Evolutionary conservation across 805 yeast species (phyloP).

Genomic region (Priceomyces haplophilus): DNA sequence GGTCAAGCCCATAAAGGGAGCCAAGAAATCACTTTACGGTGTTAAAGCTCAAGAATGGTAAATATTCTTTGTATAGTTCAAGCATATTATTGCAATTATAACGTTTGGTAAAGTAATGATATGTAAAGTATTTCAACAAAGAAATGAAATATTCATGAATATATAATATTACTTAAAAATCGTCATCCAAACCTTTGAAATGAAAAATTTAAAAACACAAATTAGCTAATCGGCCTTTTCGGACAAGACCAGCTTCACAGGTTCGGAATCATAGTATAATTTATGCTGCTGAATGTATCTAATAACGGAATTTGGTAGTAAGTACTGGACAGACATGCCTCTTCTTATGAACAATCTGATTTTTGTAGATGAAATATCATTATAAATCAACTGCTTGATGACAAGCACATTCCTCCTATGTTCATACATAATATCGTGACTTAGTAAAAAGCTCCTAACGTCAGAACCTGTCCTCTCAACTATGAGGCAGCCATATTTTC

Average conservation of each 20-base stretch:
- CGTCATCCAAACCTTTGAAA: not conserved
- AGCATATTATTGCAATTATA: not conserved
- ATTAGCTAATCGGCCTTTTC: slow-evolving; percentile 24
- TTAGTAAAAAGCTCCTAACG: slow-evolving; percentile 84
- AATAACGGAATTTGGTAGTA: slow-evolving; percentile 90
- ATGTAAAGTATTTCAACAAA: not conserved
- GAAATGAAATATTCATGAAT: not conserved
- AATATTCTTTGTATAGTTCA: slow-evolving; percentile 6
- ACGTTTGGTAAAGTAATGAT: not conserved
- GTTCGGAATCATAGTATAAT: slow-evolving; percentile 85
- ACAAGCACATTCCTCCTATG: slow-evolving; percentile 91
- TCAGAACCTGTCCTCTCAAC: slow-evolving; percentile 97
- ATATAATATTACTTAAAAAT: too few relatives aligned
- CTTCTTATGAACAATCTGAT: slow-evolving; percentile 88
- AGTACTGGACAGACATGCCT: slow-evolving; percentile 94
- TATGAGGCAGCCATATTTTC: slow-evolving; percentile 92
- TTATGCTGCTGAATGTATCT: slow-evolving; percentile 92
- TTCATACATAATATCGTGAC: slow-evolving; percentile 97
- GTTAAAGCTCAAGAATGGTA: slow-evolving; percentile 75
- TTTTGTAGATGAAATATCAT: slow-evolving; percentile 93
- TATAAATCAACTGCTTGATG: slow-evolving; percentile 92
- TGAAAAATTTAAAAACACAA: not conserved
- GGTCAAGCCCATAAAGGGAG: slow-evolving; percentile 61
- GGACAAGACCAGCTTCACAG: slow-evolving; percentile 79
- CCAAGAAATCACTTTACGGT: slow-evolving; percentile 67